Base-by-base conservation (phyloP, 805 yeast genomes). In the Naumovozyma baii region DNA sequence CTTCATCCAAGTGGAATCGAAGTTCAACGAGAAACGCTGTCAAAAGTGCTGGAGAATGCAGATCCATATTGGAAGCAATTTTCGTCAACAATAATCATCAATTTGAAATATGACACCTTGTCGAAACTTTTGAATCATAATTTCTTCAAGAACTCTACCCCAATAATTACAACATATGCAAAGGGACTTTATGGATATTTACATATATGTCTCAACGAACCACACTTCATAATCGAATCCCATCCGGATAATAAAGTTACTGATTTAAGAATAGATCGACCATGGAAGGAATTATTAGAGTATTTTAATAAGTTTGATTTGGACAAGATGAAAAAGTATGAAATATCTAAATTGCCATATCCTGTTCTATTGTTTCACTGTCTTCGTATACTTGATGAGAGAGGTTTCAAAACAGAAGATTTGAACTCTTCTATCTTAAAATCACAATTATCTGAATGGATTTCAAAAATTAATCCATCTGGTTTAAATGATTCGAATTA, bases 151-250 rank as follows among this genome's bases (percentile, higher is more conserved):
- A 46, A 53, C 36, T 55, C 67, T 13, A 69, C 78, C 2, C 90
- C 92, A 0, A 52, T 81, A 5, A 54, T 84, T 2, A 56, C 68
- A 4, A 66, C 74, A 1, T 63, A 66, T 31, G 61, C 79, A 18
- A 1, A 44, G 68, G 94, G 94, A 0, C 80, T 80, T 48, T 83
- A 76, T 54, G 87, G 87, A 1, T 60, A 67, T 14, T 44, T 83
- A 3, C 64, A 77, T 32, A 52, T 81, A 3, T 61, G 73, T 25
- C 55, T 72, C n/a, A 57, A 52, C 19, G 85, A 79, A 48, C 75
- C 76, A 7, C 62, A 56, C 49, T 73, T 79, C n/a, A 73, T 84
- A 2, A 62, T 85, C 13, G 88, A 88, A 43, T 75, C 95, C 0
- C 94, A 86, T 55, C 76, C 79, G 0, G 77, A 55, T 18, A 45